Base-by-base conservation (phyloP, 495 filamentous ascomycete genomes). In the Aspergillus ostianus region DNA sequence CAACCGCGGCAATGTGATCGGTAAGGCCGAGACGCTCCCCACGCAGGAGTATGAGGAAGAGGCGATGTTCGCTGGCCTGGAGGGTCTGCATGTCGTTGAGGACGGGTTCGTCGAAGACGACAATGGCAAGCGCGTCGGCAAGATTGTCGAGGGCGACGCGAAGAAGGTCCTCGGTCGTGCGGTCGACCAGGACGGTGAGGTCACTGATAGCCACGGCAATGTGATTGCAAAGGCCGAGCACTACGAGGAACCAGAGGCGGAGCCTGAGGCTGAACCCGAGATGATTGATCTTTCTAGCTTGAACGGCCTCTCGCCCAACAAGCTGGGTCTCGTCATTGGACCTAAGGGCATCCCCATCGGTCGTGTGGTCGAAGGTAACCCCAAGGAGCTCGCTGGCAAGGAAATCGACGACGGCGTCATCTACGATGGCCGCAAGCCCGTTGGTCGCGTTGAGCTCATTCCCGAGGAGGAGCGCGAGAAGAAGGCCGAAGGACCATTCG, bases 371-470 rank as follows among this genome's bases (percentile, higher is more conserved):
- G 81, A 89, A 63, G 90, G 90, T 27, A 83, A 87, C 41, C 70
- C 85, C 12, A 84, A 86, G 73, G 79, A 89, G 47, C 80, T 92
- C 6, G 74, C 84, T 9, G 88, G 88, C 57, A 88, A 84, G 75
- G 84, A 84, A 64, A 81, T 87, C 44, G 88, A 90, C 64, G 80
- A 92, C 51, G 90, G 90, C 45, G 80, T 89, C 63, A 85, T 95
- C 72, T 92, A 87, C 81, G 85, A 86, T 53, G 78, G 79, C 26
- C 89, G 90, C 56, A 83, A 90, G 64, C 81, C 89, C 53, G 82
- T 93, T 56, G 90, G 90, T 19, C 82, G 84, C 21, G 85, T 85
- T 46, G 89, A 93, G 67, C 81, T 89, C 3, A 87, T 93, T 57
- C 85, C 89, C 1, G 81, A 87, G 19, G 78, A 82, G 50, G 88